Evolutionary conservation across 139 green algal genomes (phyloP).

Genomic region (Chlamydomonas schloesseri): DNA sequence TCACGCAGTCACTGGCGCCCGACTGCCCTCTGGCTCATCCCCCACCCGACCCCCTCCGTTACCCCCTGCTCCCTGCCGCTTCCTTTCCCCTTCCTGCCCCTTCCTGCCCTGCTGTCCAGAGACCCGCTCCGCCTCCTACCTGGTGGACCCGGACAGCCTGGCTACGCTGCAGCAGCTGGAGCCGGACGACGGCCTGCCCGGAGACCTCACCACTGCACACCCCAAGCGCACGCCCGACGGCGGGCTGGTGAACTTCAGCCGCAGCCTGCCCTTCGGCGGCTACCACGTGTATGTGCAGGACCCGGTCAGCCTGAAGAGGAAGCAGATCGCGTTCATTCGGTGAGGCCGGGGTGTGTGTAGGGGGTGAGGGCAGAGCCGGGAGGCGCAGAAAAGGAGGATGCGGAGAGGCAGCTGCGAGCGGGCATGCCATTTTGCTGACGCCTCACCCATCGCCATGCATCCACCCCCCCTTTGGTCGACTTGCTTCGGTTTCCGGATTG

Average conservation of each 20-base stretch:
- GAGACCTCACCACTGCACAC: constrained; percentile 80
- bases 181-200: constrained; percentile 52
- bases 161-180: constrained; percentile 26
- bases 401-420: too few relatives aligned
- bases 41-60: too few relatives aligned
- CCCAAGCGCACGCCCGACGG: constrained; percentile 40
- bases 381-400: too few relatives aligned
- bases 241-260: constrained; percentile 73
- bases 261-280: constrained; percentile 58
- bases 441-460: too few relatives aligned
- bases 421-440: too few relatives aligned
- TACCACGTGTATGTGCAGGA: constrained; percentile 62
- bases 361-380: too few relatives aligned
- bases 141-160: constrained; percentile 62
- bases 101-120: constrained; percentile 36
- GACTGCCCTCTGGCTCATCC: too few relatives aligned
- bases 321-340: constrained; percentile 58
- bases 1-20: too few relatives aligned
- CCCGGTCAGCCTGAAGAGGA: constrained; percentile 47
- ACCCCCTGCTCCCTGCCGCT: too few relatives aligned
- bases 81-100: too few relatives aligned
- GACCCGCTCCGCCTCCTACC: constrained; percentile 64
- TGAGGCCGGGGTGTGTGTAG: background rate
- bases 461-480: too few relatives aligned
- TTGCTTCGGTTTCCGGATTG: too few relatives aligned